A percentile compares a stretch with the other conserved stretches of the same genome.
These are phyloP conservation scores for Arthrobotrys megalospora DNA, from an alignment of 2,329 filamentous ascomycete genomes.

Conservation along the genomic window DNA sequence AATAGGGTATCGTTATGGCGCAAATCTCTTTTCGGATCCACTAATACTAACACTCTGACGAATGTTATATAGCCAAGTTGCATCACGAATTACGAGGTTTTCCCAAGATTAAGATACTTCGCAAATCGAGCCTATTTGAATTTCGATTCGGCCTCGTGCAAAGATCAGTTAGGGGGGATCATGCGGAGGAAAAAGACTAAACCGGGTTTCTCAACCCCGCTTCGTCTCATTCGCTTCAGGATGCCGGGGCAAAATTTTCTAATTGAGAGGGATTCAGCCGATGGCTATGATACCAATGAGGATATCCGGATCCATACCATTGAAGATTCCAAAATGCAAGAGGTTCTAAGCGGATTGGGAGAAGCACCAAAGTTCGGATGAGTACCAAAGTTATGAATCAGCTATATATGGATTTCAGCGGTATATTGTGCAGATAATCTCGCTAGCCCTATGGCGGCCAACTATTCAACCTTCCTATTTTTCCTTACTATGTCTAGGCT, in stretches of 20 bases:
- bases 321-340: too few relatives aligned
- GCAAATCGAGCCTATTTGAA: neutral
- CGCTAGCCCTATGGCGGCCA: too few relatives aligned
- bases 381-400: too few relatives aligned
- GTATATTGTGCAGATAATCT: too few relatives aligned
- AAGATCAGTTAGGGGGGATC: neutral
- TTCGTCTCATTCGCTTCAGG: neutral
- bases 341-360: too few relatives aligned
- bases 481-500: too few relatives aligned
- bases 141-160: neutral
- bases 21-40: neutral
- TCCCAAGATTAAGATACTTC: constrained; percentile 35
- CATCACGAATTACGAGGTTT: neutral
- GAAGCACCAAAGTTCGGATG: too few relatives aligned
- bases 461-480: too few relatives aligned
- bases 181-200: neutral
- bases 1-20: too few relatives aligned
- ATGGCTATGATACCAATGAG: too few relatives aligned
- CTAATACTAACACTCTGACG: neutral
- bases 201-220: neutral
- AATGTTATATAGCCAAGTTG: constrained; percentile 10
- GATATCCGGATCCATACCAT: too few relatives aligned
- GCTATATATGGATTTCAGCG: too few relatives aligned
- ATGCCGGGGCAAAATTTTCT: neutral
- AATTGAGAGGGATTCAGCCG: neutral